These are phyloP conservation scores for Trichoderma sp. DNA, from an alignment of 2,329 filamentous ascomycete genomes.

Conservation along the genomic window DNA sequence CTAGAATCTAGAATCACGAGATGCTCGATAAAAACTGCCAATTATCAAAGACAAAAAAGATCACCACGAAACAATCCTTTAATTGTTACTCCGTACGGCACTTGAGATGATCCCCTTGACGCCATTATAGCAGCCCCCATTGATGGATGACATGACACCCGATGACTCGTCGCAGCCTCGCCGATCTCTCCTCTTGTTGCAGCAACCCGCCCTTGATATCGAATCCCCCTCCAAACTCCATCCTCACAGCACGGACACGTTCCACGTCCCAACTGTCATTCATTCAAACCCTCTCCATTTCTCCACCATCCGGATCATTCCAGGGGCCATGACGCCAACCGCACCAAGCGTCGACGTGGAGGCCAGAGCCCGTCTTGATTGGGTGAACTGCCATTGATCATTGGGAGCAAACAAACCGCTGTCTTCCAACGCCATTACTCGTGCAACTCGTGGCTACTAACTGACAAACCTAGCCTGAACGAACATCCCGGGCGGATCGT, in stretches of 20 bases:
- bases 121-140: background rate
- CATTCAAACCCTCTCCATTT: background rate
- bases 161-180: background rate
- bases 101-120: background rate
- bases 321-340: background rate
- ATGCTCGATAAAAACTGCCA: background rate
- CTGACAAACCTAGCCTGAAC: background rate
- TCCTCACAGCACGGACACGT: background rate
- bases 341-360: constrained; percentile 6
- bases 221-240: background rate
- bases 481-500: background rate
- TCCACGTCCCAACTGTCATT: background rate
- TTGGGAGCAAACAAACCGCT: background rate
- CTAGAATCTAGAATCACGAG: background rate
- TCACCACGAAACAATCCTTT: background rate
- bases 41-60: background rate
- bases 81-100: background rate
- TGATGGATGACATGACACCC: background rate
- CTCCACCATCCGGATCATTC: background rate
- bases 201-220: background rate
- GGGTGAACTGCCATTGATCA: background rate
- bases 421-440: background rate
- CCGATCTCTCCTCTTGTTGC: background rate
- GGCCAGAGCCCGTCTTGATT: constrained; percentile 6
- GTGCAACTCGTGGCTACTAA: background rate